phyloP scores from a whole-genome alignment of 345 rosid genomes.

The Camelina sativa region DNA sequence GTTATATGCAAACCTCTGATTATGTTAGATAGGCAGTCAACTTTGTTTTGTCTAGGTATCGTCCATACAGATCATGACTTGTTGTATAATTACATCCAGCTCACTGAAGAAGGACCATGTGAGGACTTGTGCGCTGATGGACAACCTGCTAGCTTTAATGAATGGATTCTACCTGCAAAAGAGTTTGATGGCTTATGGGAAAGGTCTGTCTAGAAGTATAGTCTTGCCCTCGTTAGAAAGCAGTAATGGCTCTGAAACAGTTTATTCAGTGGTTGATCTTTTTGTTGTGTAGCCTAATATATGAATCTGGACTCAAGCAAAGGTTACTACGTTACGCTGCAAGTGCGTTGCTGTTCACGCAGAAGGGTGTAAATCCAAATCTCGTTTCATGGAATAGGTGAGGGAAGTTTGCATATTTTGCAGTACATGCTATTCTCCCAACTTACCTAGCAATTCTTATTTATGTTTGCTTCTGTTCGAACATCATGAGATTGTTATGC shows the following conservation, averaged over 20 bases:
- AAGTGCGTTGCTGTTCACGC: slow-evolving; percentile 88
- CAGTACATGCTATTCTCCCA: background rate
- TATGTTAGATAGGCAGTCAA: background rate
- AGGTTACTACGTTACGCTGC: slow-evolving; percentile 87
- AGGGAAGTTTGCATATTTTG: slow-evolving; percentile 28
- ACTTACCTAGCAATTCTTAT: background rate
- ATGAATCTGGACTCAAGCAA: slow-evolving; percentile 94
- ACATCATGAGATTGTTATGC: slow-evolving; percentile 5
- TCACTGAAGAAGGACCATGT: slow-evolving; percentile 95
- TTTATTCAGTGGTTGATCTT: slow-evolving; percentile 26
- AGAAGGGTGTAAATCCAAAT: slow-evolving; percentile 88
- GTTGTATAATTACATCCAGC: slow-evolving; percentile 48
- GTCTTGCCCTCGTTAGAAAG: slow-evolving; percentile 6
- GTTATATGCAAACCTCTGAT: slow-evolving; percentile 46
- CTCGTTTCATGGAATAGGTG: slow-evolving; percentile 97
- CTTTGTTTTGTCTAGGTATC: background rate
- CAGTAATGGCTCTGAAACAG: slow-evolving; percentile 5
- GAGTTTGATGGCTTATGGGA: slow-evolving; percentile 99
- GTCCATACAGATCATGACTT: slow-evolving; percentile 6
- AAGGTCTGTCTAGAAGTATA: slow-evolving; percentile 56
- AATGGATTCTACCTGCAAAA: slow-evolving; percentile 96
- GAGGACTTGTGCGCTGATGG: slow-evolving; percentile 84
- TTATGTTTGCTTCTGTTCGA: background rate
- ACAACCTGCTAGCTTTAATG: slow-evolving; percentile 85
- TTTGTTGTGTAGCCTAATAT: slow-evolving; percentile 73